Base-by-base conservation (phyloP, 208 protist species). In the Trichomonas tenax region DNA sequence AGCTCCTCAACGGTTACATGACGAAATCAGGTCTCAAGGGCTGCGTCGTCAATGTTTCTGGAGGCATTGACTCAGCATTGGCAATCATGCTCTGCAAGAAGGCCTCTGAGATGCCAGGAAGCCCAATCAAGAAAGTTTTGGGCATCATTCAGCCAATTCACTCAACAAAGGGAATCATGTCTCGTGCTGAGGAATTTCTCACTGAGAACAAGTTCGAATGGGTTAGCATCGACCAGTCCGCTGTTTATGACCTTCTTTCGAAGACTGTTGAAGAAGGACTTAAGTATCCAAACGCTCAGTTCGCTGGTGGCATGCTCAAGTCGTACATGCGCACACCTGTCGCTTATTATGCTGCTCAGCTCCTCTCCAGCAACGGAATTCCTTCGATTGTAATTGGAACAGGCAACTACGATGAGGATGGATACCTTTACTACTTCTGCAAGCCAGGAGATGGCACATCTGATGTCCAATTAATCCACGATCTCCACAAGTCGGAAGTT, bases 401-500 rank as follows among this genome's bases (percentile, higher is more conserved):
- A 41, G 86, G 86, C 26, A 93, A 93, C n/a, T 93, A 93, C 36
- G 86, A 93, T 51, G 86, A 93, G 38, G 86, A 93, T 44, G 86
- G 86, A 4, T 93, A 93, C 17, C 17, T 93, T 0, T 93, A 51
- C n/a, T 93, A 93, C 36, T 93, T 93, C 44, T 93, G 86, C 86
- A 93, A 93, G 86, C 44, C 86, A 38, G 86, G 86, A 14, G 86
- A 93, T 93, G 86, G 86, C 41, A 93, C 86, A 93, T 38, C 26
- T 38, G 86, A 93, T 93, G 86, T 93, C 17, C 86, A 93, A 40
- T 31, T 93, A 10, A 48, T 93, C 36, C 86, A 93, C 46, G 86
- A 93, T 51, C 86, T 93, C 51, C 86, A 93, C 44, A 93, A 93
- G 15, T 93, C 86, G 6, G 86, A 93, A 93, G 86, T 93, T 51